Conservation (phyloP, 2,329 filamentous ascomycete genomes). For the Pseudogymnoascus sp. region DNA sequence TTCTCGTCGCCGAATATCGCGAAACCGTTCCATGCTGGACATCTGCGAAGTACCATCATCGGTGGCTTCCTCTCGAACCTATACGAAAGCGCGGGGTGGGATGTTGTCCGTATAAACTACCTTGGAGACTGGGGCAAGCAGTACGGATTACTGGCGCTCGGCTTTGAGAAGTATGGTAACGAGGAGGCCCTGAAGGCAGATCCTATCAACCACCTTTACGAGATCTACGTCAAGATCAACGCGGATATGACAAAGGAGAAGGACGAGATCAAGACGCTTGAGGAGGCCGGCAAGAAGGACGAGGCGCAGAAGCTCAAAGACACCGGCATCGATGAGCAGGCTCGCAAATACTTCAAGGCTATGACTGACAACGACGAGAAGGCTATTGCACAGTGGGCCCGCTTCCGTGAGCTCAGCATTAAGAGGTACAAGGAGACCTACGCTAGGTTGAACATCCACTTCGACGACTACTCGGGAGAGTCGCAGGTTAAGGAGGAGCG, state of each 20-base stretch:
- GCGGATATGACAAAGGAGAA: conserved; percentile 56
- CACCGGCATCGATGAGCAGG: conserved; percentile 62
- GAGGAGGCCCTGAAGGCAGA: conserved; percentile 64
- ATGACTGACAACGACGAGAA: conserved; percentile 60
- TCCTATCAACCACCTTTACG: conserved; percentile 74
- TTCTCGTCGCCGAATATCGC: conserved; percentile 84
- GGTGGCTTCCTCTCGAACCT: conserved; percentile 65
- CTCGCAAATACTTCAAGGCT: conserved; percentile 62
- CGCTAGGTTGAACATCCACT: conserved; percentile 60
- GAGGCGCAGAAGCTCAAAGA: conserved; percentile 43
- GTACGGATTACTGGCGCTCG: conserved; percentile 60
- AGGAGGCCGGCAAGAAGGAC: conserved; percentile 35
- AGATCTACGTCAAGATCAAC: conserved; percentile 73
- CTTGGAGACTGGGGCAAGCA: conserved; percentile 75
- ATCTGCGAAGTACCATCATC: conserved; percentile 70
- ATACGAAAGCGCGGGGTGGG: conserved; percentile 61
- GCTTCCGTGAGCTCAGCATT: conserved; percentile 61
- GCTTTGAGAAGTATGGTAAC: conserved; percentile 66
- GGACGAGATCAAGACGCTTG: conserved; percentile 51
- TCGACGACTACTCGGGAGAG: conserved; percentile 66
- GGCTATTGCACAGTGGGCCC: conserved; percentile 54
- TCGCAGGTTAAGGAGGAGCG: conserved; percentile 60
- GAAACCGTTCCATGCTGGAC: conserved; percentile 70
- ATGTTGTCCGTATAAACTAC: conserved; percentile 66
- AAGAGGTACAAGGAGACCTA: conserved; percentile 60